Evolutionary conservation across 768 basidiomycete genomes (phyloP), one percentile per base, ranked within the genome.

Genomic region (Galerina marginata): DNA sequence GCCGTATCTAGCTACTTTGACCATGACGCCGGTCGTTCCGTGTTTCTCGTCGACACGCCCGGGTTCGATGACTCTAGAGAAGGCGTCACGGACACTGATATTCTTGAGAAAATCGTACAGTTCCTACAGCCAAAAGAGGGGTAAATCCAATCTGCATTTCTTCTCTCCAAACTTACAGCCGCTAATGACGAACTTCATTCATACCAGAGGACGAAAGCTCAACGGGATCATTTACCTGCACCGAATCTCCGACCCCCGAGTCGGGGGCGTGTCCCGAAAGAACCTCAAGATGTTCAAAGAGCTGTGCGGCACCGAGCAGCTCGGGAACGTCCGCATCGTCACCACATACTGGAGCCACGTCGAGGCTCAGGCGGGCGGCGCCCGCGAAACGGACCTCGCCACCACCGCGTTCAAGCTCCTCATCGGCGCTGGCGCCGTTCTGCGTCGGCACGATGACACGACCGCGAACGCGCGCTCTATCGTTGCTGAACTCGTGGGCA

Each of bases 261-360:
- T 79, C 66, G 76, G 77, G 29, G 79, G 77, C 40, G 72, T 71
- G 2, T 76, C 79, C 37, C 75, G 63, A 37, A 74, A 73, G 59
- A 83, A 83, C 66, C 78, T 82, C 48, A 73, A 69, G 39, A 74
- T 83, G 68, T 83, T 83, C 67, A 72, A 72, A 54, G 74, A 81
- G 58, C 74, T 83, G 15, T 83, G 83, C 65, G 81, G 81, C 15
- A 75, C 76, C n/a, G 69, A 62, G 44, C 72, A 72, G 2, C 75
- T 83, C 54, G 71, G 12, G 16, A 36, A 60, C 15, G 52, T 60
- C 39, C 45, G 43, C 5, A 14, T 60, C 15, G 44, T 54, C 14
- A 60, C 59, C 16, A 60, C 59, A 7, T 46, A 39, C 36, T 60
- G 59, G 59, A 39, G 46, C 33, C 51, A 23, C 9, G 52, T 60